Conservation (phyloP, 768 basidiomycete genomes). For the Dioszegia hungarica region DNA sequence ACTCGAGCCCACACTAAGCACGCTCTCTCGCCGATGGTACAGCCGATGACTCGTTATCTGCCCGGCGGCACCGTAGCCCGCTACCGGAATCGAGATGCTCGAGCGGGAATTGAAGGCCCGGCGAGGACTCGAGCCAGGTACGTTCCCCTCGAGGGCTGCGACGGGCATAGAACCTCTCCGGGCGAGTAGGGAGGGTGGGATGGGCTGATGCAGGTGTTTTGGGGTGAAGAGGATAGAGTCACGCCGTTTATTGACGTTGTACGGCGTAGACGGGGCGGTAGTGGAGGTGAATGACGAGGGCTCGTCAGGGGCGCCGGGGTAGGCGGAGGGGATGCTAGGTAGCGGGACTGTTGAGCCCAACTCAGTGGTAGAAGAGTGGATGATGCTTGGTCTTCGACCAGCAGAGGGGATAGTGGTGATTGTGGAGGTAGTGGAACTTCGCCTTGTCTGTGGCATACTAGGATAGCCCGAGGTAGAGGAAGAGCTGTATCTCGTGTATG, state of each 20-base stretch:
- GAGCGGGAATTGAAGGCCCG: not conserved
- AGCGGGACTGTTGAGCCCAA: not conserved
- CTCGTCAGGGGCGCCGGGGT: not conserved
- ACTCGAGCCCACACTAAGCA: slow-evolving; percentile 12
- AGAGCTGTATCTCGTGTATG: not conserved
- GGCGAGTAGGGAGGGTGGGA: slow-evolving; percentile 31
- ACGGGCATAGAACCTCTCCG: slow-evolving; percentile 26
- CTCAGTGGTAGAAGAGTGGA: slow-evolving; percentile 25
- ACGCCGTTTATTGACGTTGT: slow-evolving; percentile 7
- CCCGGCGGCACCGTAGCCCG: slow-evolving; percentile 1
- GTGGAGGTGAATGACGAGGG: too few relatives aligned
- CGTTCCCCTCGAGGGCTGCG: slow-evolving; percentile 9
- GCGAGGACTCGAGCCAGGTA: not conserved
- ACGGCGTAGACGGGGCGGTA: not conserved
- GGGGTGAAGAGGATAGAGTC: slow-evolving; percentile 26
- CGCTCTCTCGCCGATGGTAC: slow-evolving; percentile 25
- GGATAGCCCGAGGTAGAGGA: not conserved
- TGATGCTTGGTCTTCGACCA: slow-evolving; percentile 27
- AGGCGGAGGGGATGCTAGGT: not conserved
- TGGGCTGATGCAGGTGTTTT: slow-evolving; percentile 21
- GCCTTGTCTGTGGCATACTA: slow-evolving; percentile 17
- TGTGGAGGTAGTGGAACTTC: slow-evolving; percentile 29
- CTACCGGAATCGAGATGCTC: not conserved
- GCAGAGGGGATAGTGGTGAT: slow-evolving; percentile 26
- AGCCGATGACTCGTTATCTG: slow-evolving; percentile 15